Percentiles rank a stretch among this genome's conserved stretches.
Conservation (phyloP, 495 filamentous ascomycete species). For the Lepidopterella palustris region DNA sequence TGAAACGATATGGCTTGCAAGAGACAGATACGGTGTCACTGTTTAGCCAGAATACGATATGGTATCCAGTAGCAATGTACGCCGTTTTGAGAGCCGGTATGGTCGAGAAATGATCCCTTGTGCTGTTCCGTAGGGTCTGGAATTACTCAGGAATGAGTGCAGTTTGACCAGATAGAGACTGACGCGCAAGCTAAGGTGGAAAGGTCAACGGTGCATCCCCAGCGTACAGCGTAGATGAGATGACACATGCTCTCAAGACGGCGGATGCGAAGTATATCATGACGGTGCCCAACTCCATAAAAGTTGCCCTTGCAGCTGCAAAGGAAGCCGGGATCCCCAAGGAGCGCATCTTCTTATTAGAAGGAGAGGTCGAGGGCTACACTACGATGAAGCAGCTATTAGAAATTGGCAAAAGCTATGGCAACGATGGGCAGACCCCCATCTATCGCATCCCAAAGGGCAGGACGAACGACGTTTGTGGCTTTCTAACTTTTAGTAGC, state of each 20-base stretch:
- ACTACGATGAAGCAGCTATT: conserved; percentile 47
- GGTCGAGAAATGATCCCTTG: too few species aligned
- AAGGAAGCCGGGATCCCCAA: conserved; percentile 46
- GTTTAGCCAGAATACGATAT: conserved; percentile 54
- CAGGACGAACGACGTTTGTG: conserved; percentile 52
- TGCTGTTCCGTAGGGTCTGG: too few species aligned
- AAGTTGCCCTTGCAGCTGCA: conserved; percentile 48
- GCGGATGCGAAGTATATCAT: conserved; percentile 52
- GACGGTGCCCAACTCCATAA: conserved; percentile 45
- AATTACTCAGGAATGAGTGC: too few species aligned
- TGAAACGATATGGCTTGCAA: conserved; percentile 44
- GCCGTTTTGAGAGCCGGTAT: conserved; percentile 41
- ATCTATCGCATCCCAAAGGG: conserved; percentile 42
- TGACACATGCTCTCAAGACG: conserved; percentile 53
- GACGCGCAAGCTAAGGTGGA: conserved; percentile 40
- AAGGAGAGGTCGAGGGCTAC: conserved; percentile 45
- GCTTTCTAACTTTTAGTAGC: conserved; percentile 52
- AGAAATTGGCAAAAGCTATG: conserved; percentile 38
- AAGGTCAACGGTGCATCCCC: conserved; percentile 52
- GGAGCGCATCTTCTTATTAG: conserved; percentile 49
- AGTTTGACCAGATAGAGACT: too few species aligned
- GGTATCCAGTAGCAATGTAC: conserved; percentile 56
- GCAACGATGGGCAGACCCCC: conserved; percentile 35
- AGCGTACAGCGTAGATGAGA: conserved; percentile 56
- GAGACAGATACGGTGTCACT: conserved; percentile 47